phyloP scores from a whole-genome alignment of 495 filamentous ascomycete genomes.

The Penicillium subrubescens region DNA sequence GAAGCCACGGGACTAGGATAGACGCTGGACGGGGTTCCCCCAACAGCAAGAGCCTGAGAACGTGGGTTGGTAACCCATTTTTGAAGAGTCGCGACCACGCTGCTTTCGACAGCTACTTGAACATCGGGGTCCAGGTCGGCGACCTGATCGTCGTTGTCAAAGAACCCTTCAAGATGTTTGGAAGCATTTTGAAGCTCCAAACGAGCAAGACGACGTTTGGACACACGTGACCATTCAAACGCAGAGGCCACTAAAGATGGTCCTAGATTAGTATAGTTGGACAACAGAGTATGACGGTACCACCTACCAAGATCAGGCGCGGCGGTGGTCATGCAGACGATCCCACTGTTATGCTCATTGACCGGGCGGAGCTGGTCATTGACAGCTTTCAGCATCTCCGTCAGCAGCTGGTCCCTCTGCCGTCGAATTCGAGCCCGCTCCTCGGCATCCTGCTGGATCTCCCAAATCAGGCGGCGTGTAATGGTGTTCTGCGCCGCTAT shows the following conservation, averaged over 20 bases:
- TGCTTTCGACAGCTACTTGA: conserved; percentile 35
- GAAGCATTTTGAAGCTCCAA: conserved; percentile 46
- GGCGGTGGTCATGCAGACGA: conserved; percentile 40
- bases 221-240: conserved; percentile 36
- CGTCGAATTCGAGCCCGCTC: conserved; percentile 31
- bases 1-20: conserved; percentile 37
- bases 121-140: conserved; percentile 36
- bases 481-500: conserved; percentile 43
- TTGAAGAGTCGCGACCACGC: conserved; percentile 36
- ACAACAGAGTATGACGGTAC: neutral
- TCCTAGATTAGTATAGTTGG: neutral
- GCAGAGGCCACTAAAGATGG: conserved; percentile 27
- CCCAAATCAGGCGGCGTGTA: conserved; percentile 46
- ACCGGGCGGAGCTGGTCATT: conserved; percentile 31
- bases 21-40: conserved; percentile 32
- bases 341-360: conserved; percentile 33
- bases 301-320: conserved; percentile 41
- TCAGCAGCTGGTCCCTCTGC: conserved; percentile 31
- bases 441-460: conserved; percentile 42
- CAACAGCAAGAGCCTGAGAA: conserved; percentile 45
- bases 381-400: conserved; percentile 30
- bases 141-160: conserved; percentile 44
- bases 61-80: conserved; percentile 41
- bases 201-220: conserved; percentile 44
- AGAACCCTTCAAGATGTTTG: conserved; percentile 45